These are phyloP conservation scores for Pleurotus tuber-regium DNA, from an alignment of 768 basidiomycete species.

Conservation along the genomic window DNA sequence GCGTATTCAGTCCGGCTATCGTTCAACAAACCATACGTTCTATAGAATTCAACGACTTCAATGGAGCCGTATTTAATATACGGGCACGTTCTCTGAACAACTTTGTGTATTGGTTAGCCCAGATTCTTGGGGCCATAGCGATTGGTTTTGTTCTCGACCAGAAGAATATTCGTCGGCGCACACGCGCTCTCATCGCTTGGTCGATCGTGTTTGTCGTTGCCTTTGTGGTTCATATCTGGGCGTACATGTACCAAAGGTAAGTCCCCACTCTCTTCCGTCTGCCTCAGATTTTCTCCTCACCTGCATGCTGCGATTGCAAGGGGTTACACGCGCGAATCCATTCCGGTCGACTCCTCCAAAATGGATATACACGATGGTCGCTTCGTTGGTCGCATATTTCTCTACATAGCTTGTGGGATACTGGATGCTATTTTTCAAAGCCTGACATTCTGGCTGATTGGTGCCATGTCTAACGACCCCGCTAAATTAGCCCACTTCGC, in stretches of 20 bases:
- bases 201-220: slow-evolving; percentile 55
- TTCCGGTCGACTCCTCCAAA: slow-evolving; percentile 35
- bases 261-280: slow-evolving; percentile 15
- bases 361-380: slow-evolving; percentile 57
- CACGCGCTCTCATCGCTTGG: slow-evolving; percentile 73
- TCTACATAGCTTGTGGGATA: slow-evolving; percentile 72
- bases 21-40: not conserved
- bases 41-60: slow-evolving; percentile 75
- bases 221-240: slow-evolving; percentile 74
- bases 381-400: slow-evolving; percentile 53
- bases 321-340: slow-evolving; percentile 55
- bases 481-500: not conserved
- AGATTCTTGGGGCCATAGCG: slow-evolving; percentile 69
- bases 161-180: slow-evolving; percentile 50
- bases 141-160: slow-evolving; percentile 71
- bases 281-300: not conserved
- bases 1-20: not conserved
- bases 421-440: slow-evolving; percentile 87
- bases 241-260: slow-evolving; percentile 70
- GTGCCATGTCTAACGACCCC: not conserved
- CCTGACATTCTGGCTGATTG: slow-evolving; percentile 62
- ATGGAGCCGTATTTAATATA: slow-evolving; percentile 74
- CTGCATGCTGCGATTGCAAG: slow-evolving; percentile 22
- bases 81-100: slow-evolving; percentile 75
- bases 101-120: slow-evolving; percentile 77